Conservation (phyloP, 2,329 filamentous ascomycete genomes). For the Botrytis deweyae region DNA sequence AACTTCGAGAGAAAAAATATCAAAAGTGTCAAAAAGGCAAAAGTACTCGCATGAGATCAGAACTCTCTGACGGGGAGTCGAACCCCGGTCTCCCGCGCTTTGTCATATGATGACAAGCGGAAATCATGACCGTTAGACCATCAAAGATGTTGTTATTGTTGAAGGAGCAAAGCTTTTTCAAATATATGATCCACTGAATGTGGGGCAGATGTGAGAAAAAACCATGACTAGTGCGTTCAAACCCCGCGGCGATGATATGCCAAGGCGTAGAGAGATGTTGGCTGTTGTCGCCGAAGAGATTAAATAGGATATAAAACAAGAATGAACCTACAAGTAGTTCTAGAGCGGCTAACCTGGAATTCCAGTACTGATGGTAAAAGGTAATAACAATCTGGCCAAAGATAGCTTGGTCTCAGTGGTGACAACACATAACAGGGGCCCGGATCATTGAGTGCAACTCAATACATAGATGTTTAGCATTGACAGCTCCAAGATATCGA, state of each 20-base stretch:
- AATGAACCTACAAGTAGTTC: not conserved
- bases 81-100: slow-evolving; percentile 35
- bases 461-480: not conserved
- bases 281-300: not conserved
- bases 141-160: slow-evolving; percentile 25
- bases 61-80: slow-evolving; percentile 25
- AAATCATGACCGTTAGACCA: slow-evolving; percentile 43
- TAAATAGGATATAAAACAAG: not conserved
- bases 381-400: not conserved
- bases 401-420: not conserved
- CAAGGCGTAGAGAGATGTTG: not conserved
- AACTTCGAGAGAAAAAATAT: not conserved
- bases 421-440: not conserved
- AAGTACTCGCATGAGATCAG: not conserved
- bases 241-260: not conserved
- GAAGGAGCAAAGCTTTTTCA: fast-evolving
- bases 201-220: not conserved
- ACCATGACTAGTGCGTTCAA: not conserved
- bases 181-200: not conserved
- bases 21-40: not conserved
- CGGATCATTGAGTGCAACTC: not conserved
- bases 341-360: not conserved
- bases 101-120: slow-evolving; percentile 37
- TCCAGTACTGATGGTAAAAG: not conserved
- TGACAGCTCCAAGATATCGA: not conserved